A percentile compares a stretch with the other conserved stretches of the same genome.
These are phyloP conservation scores for Kwoniella heveanensis DNA, from an alignment of 768 basidiomycete genomes.

Conservation along the genomic window DNA sequence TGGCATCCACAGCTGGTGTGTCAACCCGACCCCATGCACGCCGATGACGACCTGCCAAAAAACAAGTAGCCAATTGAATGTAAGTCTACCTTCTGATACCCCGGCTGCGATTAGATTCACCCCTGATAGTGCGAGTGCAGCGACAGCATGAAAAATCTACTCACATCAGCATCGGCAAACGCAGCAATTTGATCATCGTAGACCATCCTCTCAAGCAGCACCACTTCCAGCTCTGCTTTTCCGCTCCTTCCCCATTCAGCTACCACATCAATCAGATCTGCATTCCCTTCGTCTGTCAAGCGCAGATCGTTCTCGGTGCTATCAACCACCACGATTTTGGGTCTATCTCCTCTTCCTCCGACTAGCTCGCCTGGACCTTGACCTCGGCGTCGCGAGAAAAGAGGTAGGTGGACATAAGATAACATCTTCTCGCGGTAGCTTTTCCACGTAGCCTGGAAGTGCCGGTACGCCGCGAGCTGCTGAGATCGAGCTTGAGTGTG, in stretches of 20 bases:
- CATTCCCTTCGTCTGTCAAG: slow-evolving; percentile 44
- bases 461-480: not conserved
- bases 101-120: no score
- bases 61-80: no score
- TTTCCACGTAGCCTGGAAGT: no score
- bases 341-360: not conserved
- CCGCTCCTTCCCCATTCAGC: slow-evolving; percentile 63
- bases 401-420: not conserved
- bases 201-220: slow-evolving; percentile 28
- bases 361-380: no score
- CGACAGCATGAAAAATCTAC: no score
- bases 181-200: slow-evolving; percentile 35
- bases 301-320: not conserved
- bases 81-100: not conserved
- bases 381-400: not conserved
- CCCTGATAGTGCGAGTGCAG: no score
- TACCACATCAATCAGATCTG: slow-evolving; percentile 59
- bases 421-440: slow-evolving; percentile 1
- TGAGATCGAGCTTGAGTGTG: no score
- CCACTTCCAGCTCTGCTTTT: slow-evolving; percentile 29
- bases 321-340: not conserved
- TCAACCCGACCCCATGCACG: slow-evolving; percentile 41
- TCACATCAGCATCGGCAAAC: slow-evolving; percentile 29
- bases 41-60: slow-evolving; percentile 33
- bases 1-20: slow-evolving; percentile 33